Conservation (phyloP, 108 stramenopile species). For the Cyclostephanos invisitatus region DNA sequence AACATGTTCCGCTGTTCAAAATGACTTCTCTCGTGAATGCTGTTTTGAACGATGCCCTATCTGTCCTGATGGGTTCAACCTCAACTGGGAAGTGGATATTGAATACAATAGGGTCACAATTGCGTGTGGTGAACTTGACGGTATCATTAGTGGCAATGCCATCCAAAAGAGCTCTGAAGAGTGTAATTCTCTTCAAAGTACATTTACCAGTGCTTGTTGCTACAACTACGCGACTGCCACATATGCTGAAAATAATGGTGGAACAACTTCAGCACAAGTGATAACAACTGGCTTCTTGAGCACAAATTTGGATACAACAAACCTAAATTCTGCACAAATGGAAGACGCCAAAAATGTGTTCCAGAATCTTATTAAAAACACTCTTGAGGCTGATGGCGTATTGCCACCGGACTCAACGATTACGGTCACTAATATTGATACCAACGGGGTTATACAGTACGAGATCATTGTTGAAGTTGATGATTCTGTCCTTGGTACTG, state of each 20-base stretch:
- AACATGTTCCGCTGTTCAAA: conserved; percentile 26
- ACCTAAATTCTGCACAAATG: conserved; percentile 12
- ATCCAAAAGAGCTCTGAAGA: conserved; percentile 37
- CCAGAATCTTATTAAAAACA: conserved; percentile 14
- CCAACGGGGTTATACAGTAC: conserved; percentile 11
- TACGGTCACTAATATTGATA: conserved; percentile 16
- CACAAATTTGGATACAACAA: conserved; percentile 24
- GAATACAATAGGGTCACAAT: conserved; percentile 45
- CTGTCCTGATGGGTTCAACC: conserved; percentile 45
- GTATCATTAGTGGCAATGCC: conserved; percentile 24
- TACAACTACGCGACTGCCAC: conserved; percentile 49
- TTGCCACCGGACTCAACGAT: conserved; percentile 14
- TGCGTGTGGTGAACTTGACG: conserved; percentile 48
- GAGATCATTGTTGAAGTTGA: conserved; percentile 8
- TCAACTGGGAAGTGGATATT: conserved; percentile 47
- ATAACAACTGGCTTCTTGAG: conserved; percentile 15
- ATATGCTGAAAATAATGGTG: conserved; percentile 3
- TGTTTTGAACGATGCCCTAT: conserved; percentile 42
- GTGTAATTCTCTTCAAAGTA: conserved; percentile 38
- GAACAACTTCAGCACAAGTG: conserved; percentile 5
- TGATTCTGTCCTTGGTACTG: not conserved
- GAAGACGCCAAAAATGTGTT: conserved; percentile 18
- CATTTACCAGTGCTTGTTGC: conserved; percentile 47
- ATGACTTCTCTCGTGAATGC: conserved; percentile 27
- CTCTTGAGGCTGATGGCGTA: conserved; percentile 18